phyloP scores from a whole-genome alignment of 2,329 filamentous ascomycete genomes.

The Neurospora sp. region DNA sequence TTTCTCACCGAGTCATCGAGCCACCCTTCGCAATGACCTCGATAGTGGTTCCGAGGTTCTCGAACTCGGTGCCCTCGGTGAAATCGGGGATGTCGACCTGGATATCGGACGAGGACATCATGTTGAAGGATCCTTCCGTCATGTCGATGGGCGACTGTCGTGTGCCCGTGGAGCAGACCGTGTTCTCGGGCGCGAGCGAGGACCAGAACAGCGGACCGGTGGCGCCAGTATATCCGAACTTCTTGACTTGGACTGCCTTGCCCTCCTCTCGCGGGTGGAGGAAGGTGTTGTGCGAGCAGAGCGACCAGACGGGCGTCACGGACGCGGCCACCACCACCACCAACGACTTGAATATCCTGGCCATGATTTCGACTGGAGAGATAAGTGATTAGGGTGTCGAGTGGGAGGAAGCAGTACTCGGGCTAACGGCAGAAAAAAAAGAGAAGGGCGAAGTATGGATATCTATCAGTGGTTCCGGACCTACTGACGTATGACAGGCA shows the following conservation, averaged over 20 bases:
- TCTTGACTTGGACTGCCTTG: constrained; percentile 20
- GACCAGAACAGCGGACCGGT: constrained; percentile 4
- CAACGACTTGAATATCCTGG: constrained; percentile 9
- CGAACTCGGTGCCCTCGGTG: constrained; percentile 35
- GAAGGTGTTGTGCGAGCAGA: constrained; percentile 19
- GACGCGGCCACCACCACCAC: constrained; percentile 14
- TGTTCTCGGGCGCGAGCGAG: constrained; percentile 24
- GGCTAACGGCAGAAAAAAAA: background rate
- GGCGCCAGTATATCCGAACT: constrained; percentile 22
- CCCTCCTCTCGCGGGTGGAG: constrained; percentile 18
- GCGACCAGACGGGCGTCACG: constrained; percentile 17
- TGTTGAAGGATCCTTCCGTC: constrained; percentile 25
- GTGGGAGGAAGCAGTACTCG: background rate
- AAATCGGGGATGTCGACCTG: constrained; percentile 31
- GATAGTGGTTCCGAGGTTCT: constrained; percentile 48
- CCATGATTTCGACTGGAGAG: constrained; percentile 6
- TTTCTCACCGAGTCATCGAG: constrained; percentile 22
- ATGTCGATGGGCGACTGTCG: constrained; percentile 51
- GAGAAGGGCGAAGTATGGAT: background rate
- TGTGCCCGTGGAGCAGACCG: constrained; percentile 38
- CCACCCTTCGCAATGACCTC: constrained; percentile 38
- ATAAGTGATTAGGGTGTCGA: background rate
- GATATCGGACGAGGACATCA: constrained; percentile 23
- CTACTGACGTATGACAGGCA: background rate
- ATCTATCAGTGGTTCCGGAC: background rate